Base-by-base conservation (phyloP, 306 rosid species). In the Inga leiocalycina region DNA sequence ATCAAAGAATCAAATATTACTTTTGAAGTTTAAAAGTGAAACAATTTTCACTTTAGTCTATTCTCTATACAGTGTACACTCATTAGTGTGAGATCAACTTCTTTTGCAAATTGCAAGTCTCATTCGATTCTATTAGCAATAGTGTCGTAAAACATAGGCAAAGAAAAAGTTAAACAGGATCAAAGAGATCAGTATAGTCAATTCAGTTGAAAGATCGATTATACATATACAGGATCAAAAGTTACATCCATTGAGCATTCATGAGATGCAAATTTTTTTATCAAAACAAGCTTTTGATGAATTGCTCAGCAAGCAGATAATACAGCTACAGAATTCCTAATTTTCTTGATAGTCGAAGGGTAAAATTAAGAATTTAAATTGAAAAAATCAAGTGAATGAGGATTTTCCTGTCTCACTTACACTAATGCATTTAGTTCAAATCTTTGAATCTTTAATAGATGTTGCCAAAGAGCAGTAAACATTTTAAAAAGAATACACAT, bases 331-430 rank as follows among this genome's bases (percentile, higher is more conserved):
- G 30, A 20, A 8, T 19, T 57, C 34, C 32, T 3, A 45, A 76
- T 37, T 61, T 61, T n/a, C 51, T 39, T 64, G 59, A 68, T 6
- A 75, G 15, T 30, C 35, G 17, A 59, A 68, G 22, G 59, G 52
- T 27, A 27, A 61, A 48, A 51, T 16, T 44, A 77, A 75, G 64
- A 44, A 71, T 61, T 73, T 75, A 17, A 81, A 77, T 66, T 76
- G 49, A 68, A 37, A 82, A 80, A 88, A 85, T 46, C 64, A 84
- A 77, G 73, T n/a, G 64, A 68, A 77, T 79, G 84, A 80, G 85
- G 84, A 85, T 88, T 88, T 83, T 88, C 88, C 91, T 83, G 88
- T 85, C 54, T 73, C 77, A 20, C 77, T 1, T 27, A 27, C 30
- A 27, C 34, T 46, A 83, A 72, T 79, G 45, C 79, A 75, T 68